These are phyloP conservation scores for Piromyces finnis DNA, from an alignment of 192 early-diverging fungal genomes.

Conservation along the genomic window DNA sequence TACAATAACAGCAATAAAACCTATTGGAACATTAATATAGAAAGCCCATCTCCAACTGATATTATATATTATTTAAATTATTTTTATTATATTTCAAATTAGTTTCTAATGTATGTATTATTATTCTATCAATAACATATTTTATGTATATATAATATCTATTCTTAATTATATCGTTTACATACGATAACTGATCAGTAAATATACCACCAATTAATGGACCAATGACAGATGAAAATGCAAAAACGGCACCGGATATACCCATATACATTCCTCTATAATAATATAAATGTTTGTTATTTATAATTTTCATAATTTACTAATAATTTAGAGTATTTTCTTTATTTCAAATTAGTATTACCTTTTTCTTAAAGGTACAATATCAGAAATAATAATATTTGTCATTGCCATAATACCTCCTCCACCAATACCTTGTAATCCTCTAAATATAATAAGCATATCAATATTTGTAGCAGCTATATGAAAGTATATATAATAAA, in stretches of 20 bases:
- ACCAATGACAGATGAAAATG: slow-evolving; percentile 26
- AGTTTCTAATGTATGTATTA: no score
- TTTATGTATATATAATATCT: no score
- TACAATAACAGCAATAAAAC: slow-evolving; percentile 19
- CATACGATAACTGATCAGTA: slow-evolving; percentile 31
- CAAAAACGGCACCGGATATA: slow-evolving; percentile 27
- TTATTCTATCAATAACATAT: no score
- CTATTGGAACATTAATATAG: slow-evolving; percentile 37
- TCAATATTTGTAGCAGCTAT: not conserved
- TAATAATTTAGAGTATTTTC: not conserved
- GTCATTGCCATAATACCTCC: slow-evolving; percentile 43
- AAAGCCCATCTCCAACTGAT: slow-evolving; percentile 23
- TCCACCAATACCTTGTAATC: slow-evolving; percentile 44
- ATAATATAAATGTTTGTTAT: not conserved
- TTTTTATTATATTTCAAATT: no score
- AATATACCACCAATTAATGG: slow-evolving; percentile 39
- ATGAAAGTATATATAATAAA: not conserved
- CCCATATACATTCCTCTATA: slow-evolving; percentile 4
- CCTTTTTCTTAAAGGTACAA: slow-evolving; percentile 19
- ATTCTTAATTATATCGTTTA: no score
- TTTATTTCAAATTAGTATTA: not conserved
- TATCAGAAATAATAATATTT: slow-evolving; percentile 51
- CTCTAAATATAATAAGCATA: slow-evolving; percentile 31
- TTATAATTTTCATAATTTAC: not conserved
- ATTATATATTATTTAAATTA: no score